phyloP scores from a whole-genome alignment of 768 basidiomycete species.

The Auricularia sp. region DNA sequence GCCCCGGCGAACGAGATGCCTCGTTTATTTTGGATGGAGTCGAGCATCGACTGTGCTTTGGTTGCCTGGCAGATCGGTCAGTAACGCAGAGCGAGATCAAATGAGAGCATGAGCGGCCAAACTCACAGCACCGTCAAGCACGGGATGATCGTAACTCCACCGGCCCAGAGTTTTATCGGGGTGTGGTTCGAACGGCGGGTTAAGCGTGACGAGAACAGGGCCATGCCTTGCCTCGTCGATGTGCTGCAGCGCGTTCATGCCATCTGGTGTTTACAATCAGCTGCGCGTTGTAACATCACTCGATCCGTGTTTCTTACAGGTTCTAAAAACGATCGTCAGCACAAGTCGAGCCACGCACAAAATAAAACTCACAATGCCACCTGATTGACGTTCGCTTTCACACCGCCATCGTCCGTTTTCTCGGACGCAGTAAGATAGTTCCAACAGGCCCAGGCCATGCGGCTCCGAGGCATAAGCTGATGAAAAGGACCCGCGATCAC shows the following conservation, averaged over 20 bases:
- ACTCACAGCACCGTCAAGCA: constrained; percentile 43
- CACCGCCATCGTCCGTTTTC: constrained; percentile 24
- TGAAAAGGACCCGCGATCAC: neutral
- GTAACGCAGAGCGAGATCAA: neutral
- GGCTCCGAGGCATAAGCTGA: constrained; percentile 57
- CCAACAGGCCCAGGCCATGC: constrained; percentile 67
- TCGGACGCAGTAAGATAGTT: constrained; percentile 58
- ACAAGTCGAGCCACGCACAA: neutral
- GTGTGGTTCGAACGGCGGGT: constrained; percentile 55
- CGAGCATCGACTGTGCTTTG: constrained; percentile 41
- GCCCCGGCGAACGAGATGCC: constrained; percentile 60
- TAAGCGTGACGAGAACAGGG: constrained; percentile 61
- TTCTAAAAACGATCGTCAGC: constrained; percentile 21
- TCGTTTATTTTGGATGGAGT: constrained; percentile 50
- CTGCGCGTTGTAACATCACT: neutral
- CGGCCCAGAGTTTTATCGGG: constrained; percentile 36
- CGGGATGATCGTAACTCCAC: constrained; percentile 60
- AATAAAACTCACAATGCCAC: constrained; percentile 46
- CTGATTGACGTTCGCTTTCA: constrained; percentile 42
- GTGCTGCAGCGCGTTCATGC: constrained; percentile 70
- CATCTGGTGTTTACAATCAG: constrained; percentile 32
- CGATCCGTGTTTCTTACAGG: constrained; percentile 26
- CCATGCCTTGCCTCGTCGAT: constrained; percentile 46
- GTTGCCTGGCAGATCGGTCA: constrained; percentile 32
- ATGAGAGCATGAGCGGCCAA: neutral